Evolutionary conservation across 2,329 filamentous ascomycete species (phyloP), one percentile per base, ranked within the genome.

Genomic region (Hypoxylon rubiginosum): DNA sequence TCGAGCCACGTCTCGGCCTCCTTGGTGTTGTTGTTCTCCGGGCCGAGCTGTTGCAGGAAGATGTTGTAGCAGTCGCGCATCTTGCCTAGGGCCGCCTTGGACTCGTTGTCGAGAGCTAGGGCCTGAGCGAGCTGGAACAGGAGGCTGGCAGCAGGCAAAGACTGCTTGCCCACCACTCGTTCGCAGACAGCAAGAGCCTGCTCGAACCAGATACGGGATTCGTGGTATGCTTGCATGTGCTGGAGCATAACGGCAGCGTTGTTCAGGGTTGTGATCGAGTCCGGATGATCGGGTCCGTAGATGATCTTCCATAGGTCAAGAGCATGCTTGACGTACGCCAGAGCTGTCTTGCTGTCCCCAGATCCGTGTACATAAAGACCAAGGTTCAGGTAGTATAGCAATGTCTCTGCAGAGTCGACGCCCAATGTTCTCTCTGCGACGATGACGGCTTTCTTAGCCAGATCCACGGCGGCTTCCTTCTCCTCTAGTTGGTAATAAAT

Each of bases 201-300:
- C 80, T 98, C 96, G 77, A 99, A 99, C 96, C 96, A 99, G 68
- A 95, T 86, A 55, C 96, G 91, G 49, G 95, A 98, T 81, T 97
- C 93, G 74, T 95, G 91, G 83, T 97, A 99, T 66, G 92, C 90
- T 85, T 98, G 97, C 73, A 97, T 87, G 60, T 94, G 91, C 81
- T 99, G 96, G 63, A 99, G 89, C 96, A 99, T 99, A 65, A 99
- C 96, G 7, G 96, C 96, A 19, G 93, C 95, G 76, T 99, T 99
- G 87, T 98, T 99, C 81, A 98, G 91, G 15, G 96, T 98, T 8
- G 97, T 99, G 81, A 99, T 97, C 8, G 94, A 97, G 81, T 99
- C 96, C 2, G 96, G 96, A 81, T 99, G 96, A 74, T 93, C 92
- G 30, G 91, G 84, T 32, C 96, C 96, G 77, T 97, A 99, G 74